phyloP scores from a whole-genome alignment of 2,329 filamentous ascomycete species.

The Talaromyces sp. region DNA sequence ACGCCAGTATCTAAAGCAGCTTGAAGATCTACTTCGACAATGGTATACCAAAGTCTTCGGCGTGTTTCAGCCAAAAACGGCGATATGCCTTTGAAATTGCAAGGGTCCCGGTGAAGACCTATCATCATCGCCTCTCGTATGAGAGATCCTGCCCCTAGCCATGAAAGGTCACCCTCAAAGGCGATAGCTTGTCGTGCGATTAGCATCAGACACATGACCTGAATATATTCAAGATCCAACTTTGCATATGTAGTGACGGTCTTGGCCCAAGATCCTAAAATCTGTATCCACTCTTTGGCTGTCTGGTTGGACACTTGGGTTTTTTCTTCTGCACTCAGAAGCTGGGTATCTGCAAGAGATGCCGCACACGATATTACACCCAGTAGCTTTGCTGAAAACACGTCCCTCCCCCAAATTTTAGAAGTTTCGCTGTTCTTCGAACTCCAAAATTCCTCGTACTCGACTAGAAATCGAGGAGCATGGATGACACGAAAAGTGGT shows the following conservation, averaged over 20 bases:
- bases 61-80: conserved; percentile 6
- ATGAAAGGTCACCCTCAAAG: conserved; percentile 1
- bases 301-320: not conserved
- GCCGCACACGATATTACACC: not conserved
- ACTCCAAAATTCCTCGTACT: conserved; percentile 1
- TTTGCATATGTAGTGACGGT: not conserved
- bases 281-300: not conserved
- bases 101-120: conserved; percentile 9
- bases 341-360: not conserved
- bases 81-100: not conserved
- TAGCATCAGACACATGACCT: conserved; percentile 9
- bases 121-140: conserved; percentile 6
- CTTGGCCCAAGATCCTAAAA: not conserved
- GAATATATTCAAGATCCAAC: conserved; percentile 5
- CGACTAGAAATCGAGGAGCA: not conserved
- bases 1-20: not conserved
- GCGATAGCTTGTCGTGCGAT: conserved; percentile 3
- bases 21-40: conserved; percentile 5
- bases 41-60: conserved; percentile 1
- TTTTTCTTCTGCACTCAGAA: not conserved
- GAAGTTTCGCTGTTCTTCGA: not conserved
- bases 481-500: conserved; percentile 2
- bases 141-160: conserved; percentile 1
- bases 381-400: conserved; percentile 1
- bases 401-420: not conserved